Conservation (phyloP, 495 filamentous ascomycete species). For the Talaromyces trachyspermus region DNA sequence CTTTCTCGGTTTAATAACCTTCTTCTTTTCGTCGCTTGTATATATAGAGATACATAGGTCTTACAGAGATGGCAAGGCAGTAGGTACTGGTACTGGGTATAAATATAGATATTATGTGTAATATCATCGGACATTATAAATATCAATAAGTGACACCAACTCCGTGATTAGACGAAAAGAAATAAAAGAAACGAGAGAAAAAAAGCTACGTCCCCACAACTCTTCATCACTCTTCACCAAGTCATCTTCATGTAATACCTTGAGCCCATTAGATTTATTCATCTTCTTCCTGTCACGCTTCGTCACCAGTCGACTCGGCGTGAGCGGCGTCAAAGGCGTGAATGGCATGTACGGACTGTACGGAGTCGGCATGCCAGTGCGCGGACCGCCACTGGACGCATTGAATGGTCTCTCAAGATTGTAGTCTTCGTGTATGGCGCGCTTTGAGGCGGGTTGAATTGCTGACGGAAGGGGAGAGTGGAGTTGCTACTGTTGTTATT, state of each 20-base stretch:
- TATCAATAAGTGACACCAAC: not conserved
- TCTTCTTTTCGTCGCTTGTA: too few species aligned
- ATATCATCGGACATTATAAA: too few species aligned
- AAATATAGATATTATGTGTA: too few species aligned
- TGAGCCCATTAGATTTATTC: conserved; percentile 30
- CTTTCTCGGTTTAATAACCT: not conserved
- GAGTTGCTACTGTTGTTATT: conserved; percentile 15
- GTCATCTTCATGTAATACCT: conserved; percentile 39
- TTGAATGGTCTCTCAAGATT: conserved; percentile 57
- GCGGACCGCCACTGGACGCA: conserved; percentile 49
- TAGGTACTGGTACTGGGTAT: too few species aligned
- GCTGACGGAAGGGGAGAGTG: conserved; percentile 17
- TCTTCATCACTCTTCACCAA: conserved; percentile 47
- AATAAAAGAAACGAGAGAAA: not conserved
- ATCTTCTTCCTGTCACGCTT: conserved; percentile 62
- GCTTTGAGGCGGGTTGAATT: conserved; percentile 40
- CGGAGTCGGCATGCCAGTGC: conserved; percentile 69
- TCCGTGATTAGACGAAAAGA: not conserved
- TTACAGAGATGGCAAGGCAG: too few species aligned
- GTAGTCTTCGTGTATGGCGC: conserved; percentile 68
- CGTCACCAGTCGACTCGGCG: conserved; percentile 66
- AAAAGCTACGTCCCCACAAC: conserved; percentile 40
- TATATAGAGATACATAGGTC: too few species aligned
- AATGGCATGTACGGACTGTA: conserved; percentile 92
- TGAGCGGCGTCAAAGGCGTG: conserved; percentile 80